These are phyloP conservation scores for Elaeis guineensis DNA, from an alignment of 176 grass and related monocot species.

Conservation along the genomic window DNA sequence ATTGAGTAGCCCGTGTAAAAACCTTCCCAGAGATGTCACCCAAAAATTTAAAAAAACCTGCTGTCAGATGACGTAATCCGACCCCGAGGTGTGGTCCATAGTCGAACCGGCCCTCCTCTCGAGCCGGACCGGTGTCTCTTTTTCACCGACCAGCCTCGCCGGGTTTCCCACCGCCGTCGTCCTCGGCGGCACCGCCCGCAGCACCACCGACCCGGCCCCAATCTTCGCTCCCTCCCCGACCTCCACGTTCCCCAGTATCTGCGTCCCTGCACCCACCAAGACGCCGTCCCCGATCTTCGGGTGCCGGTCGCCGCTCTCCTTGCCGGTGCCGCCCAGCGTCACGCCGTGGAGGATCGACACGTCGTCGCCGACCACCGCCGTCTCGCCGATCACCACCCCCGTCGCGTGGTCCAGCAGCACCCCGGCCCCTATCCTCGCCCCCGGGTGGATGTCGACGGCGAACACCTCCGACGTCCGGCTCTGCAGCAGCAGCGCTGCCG, in stretches of 20 bases:
- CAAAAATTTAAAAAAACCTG: no score
- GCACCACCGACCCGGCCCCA: constrained; percentile 66
- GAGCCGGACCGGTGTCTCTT: constrained; percentile 24
- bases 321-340: constrained; percentile 70
- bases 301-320: constrained; percentile 71
- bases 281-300: constrained; percentile 81
- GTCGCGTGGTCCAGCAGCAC: constrained; percentile 94
- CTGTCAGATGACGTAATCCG: no score
- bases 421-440: constrained; percentile 63
- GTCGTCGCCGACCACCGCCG: constrained; percentile 62
- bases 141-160: constrained; percentile 35
- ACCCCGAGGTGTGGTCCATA: constrained; percentile 68
- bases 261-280: constrained; percentile 75
- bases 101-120: constrained; percentile 28
- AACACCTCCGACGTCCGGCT: constrained; percentile 88
- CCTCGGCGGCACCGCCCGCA: constrained; percentile 39
- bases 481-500: constrained; percentile 64
- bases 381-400: constrained; percentile 81
- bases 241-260: constrained; percentile 72
- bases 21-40: no score
- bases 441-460: constrained; percentile 92
- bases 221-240: constrained; percentile 62
- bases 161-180: constrained; percentile 74
- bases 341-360: constrained; percentile 76
- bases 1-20: no score